Base-by-base conservation (phyloP, 129 eudicot genomes). In the Chrysanthemum makinoi region DNA sequence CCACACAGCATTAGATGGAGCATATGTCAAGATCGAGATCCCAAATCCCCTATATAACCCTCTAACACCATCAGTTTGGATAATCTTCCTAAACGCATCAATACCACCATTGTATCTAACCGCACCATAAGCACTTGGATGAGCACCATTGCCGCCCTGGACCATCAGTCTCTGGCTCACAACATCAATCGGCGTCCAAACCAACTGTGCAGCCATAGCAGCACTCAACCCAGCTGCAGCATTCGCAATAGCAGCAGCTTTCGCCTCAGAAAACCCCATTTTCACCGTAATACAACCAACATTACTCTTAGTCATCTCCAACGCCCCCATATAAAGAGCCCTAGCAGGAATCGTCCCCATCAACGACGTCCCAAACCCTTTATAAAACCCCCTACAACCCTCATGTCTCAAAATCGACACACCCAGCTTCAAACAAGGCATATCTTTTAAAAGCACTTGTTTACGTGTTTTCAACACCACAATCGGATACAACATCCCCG, bases 171-270 rank as follows among this genome's bases (percentile, higher is more conserved):
- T 75, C 88, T 91, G 96, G 76, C 97, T 91, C 51, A 91, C 83
- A n/a, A 91, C 97, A 81, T 91, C 97, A 33, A 88, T 80, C 0
- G 96, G 97, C 3, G 97, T 91, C 97, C 97, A 91, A 50, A 91
- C 97, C 72, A 88, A 24, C 66, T 91, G 97, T 0, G 97, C 91
- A 0, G 96, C 96, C 88, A 88, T 84, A 15, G 97, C 80, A 16
- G 96, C 90, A 69, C 86, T 88, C 16, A 91, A 46, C 22, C 97
- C 96, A 15, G 91, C 97, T 1, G 89, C 83, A 69, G 89, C 96
- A 65, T 84, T 91, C 1, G 97, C 96, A 26, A 91, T 73, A 3
- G 94, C 81, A 0, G 91, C 80, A 4, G 91, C 86, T 6, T 83
- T 74, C 1, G 84, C 83, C 44, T 88, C 97, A 0, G 97, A 91